Evolutionary conservation across 2,329 filamentous ascomycete genomes (phyloP).

Genomic region (Neofusicoccum sp.): DNA sequence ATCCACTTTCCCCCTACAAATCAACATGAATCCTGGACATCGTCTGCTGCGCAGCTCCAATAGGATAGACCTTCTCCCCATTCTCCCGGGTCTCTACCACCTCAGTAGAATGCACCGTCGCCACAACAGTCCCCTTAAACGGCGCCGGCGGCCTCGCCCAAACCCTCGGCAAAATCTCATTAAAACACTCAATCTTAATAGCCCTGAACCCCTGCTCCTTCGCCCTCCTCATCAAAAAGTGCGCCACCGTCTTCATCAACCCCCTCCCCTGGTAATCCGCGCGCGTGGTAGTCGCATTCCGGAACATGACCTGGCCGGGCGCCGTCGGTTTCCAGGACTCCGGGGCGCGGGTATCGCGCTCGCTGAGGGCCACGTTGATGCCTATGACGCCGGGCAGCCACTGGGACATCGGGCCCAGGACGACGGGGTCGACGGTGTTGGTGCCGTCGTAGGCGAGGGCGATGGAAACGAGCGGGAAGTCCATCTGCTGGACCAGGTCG

Average conservation of each 20-base stretch:
- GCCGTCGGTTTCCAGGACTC: conserved; percentile 29
- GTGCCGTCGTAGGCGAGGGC: conserved; percentile 35
- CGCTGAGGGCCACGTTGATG: neutral
- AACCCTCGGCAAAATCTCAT: conserved; percentile 30
- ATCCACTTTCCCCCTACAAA: too few relatives aligned
- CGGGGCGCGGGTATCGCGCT: conserved; percentile 26
- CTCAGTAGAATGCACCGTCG: conserved; percentile 26
- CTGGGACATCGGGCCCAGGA: conserved; percentile 26
- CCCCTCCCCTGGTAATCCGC: conserved; percentile 34
- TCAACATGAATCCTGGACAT: conserved; percentile 26
- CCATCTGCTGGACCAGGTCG: conserved; percentile 33
- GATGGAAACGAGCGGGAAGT: conserved; percentile 40
- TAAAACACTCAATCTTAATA: conserved; percentile 36
- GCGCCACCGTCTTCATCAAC: conserved; percentile 35
- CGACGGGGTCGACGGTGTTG: conserved; percentile 28
- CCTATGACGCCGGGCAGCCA: conserved; percentile 18
- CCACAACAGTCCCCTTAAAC: conserved; percentile 26
- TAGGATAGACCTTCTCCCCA: conserved; percentile 17
- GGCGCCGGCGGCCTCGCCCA: conserved; percentile 29
- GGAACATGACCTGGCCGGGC: conserved; percentile 31
- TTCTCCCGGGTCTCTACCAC: conserved; percentile 27
- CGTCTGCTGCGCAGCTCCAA: conserved; percentile 27
- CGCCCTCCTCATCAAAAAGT: conserved; percentile 39
- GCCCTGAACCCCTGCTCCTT: conserved; percentile 30
- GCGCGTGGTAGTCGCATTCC: conserved; percentile 38